A percentile compares a stretch with the other conserved stretches of the same genome.
Conservation (phyloP, 768 basidiomycete genomes). For the Pholiota conissans region DNA sequence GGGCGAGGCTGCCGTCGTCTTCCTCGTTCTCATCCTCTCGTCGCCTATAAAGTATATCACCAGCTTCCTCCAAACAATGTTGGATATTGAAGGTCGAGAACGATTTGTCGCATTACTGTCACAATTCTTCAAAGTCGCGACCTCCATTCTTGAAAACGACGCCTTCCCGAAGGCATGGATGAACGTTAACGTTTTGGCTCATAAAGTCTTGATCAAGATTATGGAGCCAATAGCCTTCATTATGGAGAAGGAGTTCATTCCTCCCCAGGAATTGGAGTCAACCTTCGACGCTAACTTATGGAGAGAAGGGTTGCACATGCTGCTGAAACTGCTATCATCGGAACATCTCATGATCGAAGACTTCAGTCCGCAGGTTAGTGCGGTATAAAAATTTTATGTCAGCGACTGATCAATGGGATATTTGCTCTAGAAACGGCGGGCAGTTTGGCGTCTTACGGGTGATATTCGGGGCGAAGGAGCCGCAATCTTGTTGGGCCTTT, state of each 20-base stretch:
- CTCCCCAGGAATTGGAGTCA: conserved; percentile 56
- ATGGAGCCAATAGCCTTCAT: conserved; percentile 79
- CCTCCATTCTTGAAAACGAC: conserved; percentile 81
- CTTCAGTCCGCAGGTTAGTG: conserved; percentile 82
- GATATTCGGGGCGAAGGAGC: conserved; percentile 94
- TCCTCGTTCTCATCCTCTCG: conserved; percentile 80
- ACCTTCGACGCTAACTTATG: conserved; percentile 79
- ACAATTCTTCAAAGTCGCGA: conserved; percentile 78
- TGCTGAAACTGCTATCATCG: conserved; percentile 83
- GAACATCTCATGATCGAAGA: conserved; percentile 94
- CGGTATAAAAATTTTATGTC: not conserved
- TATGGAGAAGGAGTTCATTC: conserved; percentile 82
- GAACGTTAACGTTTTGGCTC: conserved; percentile 86
- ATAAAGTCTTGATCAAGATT: conserved; percentile 86
- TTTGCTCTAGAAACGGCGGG: conserved; percentile 75
- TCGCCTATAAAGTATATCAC: conserved; percentile 76
- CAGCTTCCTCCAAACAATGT: conserved; percentile 73
- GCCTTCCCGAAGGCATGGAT: conserved; percentile 92
- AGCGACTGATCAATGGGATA: not conserved
- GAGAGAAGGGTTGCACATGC: conserved; percentile 78
- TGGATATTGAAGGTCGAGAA: conserved; percentile 89
- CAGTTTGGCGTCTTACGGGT: conserved; percentile 94
- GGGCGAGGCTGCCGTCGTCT: conserved; percentile 84
- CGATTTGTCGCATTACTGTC: conserved; percentile 69
- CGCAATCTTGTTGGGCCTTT: conserved; percentile 71